phyloP scores from a whole-genome alignment of 257 asterid genomes.

The Echites panduratus region DNA sequence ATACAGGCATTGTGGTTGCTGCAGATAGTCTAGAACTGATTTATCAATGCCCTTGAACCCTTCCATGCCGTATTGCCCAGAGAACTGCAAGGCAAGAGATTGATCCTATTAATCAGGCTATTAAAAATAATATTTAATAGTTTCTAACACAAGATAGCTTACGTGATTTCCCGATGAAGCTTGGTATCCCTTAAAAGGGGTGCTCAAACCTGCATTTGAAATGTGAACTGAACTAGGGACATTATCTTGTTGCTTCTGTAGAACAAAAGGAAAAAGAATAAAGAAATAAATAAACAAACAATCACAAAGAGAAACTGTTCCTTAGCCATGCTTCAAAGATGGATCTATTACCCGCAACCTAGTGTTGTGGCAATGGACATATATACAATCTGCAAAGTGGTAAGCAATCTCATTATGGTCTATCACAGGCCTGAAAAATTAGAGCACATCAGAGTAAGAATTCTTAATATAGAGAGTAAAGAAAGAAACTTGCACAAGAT shows the following conservation, averaged over 20 bases:
- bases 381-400: conserved; percentile 80
- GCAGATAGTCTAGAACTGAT: conserved; percentile 50
- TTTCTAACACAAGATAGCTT: conserved; percentile 11
- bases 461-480: conserved; percentile 8
- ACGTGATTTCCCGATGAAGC: conserved; percentile 46
- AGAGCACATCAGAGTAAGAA: conserved; percentile 15
- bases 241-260: conserved; percentile 53
- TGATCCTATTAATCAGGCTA: conserved; percentile 6
- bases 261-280: conserved; percentile 5
- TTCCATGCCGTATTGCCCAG: conserved; percentile 41
- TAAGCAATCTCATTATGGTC: conserved; percentile 76
- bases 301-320: background rate
- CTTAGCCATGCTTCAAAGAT: conserved; percentile 5
- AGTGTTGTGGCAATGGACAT: conserved; percentile 75
- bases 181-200: conserved; percentile 63
- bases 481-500: background rate
- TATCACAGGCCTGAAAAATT: conserved; percentile 57
- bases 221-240: conserved; percentile 32
- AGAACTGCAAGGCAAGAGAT: conserved; percentile 34
- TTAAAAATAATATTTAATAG: conserved; percentile 1
- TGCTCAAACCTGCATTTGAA: conserved; percentile 43
- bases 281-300: conserved; percentile 4
- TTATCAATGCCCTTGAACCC: conserved; percentile 41
- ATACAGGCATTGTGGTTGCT: conserved; percentile 62
- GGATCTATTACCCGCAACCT: conserved; percentile 46